These are phyloP conservation scores for Zygotorulaspora chibaensis DNA, from an alignment of 805 yeast genomes.

Conservation along the genomic window DNA sequence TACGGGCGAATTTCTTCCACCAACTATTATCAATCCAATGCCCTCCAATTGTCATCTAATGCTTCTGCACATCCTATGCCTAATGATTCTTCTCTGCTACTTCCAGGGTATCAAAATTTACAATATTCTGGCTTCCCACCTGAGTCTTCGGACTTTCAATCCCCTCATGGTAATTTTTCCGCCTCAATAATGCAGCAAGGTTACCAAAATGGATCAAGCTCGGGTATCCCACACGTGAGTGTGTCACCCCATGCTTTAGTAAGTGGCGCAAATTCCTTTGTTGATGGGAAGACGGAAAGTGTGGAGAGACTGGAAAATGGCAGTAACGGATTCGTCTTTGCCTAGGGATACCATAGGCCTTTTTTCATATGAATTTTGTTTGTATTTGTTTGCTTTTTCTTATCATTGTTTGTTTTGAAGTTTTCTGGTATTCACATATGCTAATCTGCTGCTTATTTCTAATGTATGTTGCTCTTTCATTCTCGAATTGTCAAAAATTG, in stretches of 20 bases:
- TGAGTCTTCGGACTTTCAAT: slow-evolving; percentile 12
- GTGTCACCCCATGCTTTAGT: slow-evolving; percentile 9
- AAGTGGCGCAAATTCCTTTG: slow-evolving; percentile 10
- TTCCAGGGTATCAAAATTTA: slow-evolving; percentile 14
- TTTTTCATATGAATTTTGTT: slow-evolving; percentile 3
- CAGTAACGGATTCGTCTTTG: slow-evolving; percentile 24
- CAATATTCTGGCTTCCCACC: slow-evolving; percentile 6
- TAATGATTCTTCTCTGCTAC: slow-evolving; percentile 1
- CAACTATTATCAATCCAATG: neutral
- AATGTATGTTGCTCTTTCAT: neutral
- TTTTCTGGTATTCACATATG: neutral
- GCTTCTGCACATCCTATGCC: neutral
- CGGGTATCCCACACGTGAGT: neutral
- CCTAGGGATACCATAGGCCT: slow-evolving; percentile 6
- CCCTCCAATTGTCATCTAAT: neutral
- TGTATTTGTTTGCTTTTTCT: slow-evolving; percentile 1
- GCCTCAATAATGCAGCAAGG: neutral
- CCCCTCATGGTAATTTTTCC: slow-evolving; percentile 2
- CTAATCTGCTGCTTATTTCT: neutral
- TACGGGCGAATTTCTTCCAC: slow-evolving; percentile 13
- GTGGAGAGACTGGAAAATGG: slow-evolving; percentile 25
- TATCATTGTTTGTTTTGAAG: neutral
- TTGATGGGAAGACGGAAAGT: slow-evolving; percentile 11
- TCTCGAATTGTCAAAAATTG: neutral
- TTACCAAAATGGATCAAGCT: neutral